Evolutionary conservation across 2,329 filamentous ascomycete genomes (phyloP), one percentile per base, ranked within the genome.

Genomic region (Aspergillus fischeri): DNA sequence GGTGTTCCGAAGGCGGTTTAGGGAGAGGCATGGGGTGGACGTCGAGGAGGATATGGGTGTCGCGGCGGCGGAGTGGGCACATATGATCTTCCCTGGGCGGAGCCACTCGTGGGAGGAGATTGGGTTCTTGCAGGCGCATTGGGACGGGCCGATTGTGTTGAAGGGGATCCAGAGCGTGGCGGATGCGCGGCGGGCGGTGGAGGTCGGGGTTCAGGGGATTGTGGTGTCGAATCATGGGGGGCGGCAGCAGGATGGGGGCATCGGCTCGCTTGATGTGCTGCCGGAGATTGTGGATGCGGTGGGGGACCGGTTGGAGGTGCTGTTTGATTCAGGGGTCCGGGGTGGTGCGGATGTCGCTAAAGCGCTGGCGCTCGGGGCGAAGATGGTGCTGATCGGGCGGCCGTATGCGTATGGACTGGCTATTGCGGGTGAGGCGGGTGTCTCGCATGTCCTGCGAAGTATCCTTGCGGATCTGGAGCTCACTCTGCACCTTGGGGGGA

Each of bases 41-140:
- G 56, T 73, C 52, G 78, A 81, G 67, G 77, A 80, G n/a, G 79
- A 80, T 54, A 65, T 75, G 4, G 51, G 76, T 0, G 65, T 71
- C 4, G 83, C 83, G 0, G 76, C 76, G 2, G 62, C 70, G 4
- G 77, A 78, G 56, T 87, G 83, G 83, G 71, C 79, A 24, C 69
- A 73, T 49, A 77, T 78, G 48, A 76, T 81, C 3, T 85, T 85
- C 62, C 79, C 80, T 0, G 81, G 81, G 0, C 72, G 73, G 3
- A 78, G 79, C 45, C 82, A 83, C 58, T 74, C 77, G 0, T 89
- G 86, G 87, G 78, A 83, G 3, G 78, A 89, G 45, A 69, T 89
- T 11, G 73, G 76, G 28, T 73, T 82, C 44, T 67, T 89, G 59
- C 78, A 79, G 60, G 71, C 80, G 61, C 67, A 85, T 54, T 89